phyloP scores from a whole-genome alignment of 176 grass and related monocot species.

The Ensete ventricosum region DNA sequence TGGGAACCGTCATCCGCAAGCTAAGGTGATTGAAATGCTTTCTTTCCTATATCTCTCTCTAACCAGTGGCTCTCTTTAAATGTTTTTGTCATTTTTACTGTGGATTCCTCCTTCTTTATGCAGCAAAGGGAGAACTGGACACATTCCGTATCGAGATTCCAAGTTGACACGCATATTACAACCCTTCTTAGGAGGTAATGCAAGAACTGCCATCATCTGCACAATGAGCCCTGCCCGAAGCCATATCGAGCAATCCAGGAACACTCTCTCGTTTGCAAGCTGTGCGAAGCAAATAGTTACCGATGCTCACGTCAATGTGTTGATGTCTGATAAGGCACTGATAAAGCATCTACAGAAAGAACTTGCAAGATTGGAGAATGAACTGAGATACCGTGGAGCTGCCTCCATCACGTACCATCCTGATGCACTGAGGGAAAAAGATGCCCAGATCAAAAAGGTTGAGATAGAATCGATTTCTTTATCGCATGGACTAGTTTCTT shows the following conservation, averaged over 20 bases:
- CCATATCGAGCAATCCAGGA: constrained; percentile 80
- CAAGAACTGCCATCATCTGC: constrained; percentile 85
- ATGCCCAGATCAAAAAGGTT: constrained; percentile 77
- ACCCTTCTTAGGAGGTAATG: constrained; percentile 79
- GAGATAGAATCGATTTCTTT: not conserved
- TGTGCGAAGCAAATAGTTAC: constrained; percentile 80
- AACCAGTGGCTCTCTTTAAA: not conserved
- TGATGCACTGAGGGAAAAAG: constrained; percentile 60
- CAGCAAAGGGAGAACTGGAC: constrained; percentile 76
- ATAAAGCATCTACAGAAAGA: constrained; percentile 85
- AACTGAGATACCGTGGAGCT: constrained; percentile 54
- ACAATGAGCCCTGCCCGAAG: constrained; percentile 82
- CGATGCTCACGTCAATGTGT: constrained; percentile 66
- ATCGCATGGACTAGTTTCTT: not conserved
- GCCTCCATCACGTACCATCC: constrained; percentile 36
- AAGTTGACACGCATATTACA: constrained; percentile 96
- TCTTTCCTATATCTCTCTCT: not conserved
- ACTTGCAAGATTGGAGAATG: constrained; percentile 56
- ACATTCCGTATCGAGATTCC: constrained; percentile 92
- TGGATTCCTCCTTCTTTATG: not conserved
- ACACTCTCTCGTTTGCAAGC: constrained; percentile 79
- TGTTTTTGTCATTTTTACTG: constrained; percentile 1
- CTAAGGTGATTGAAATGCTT: constrained; percentile 50
- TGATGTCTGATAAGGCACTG: constrained; percentile 79
- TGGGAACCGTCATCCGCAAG: constrained; percentile 92